Base-by-base conservation (phyloP, 108 stramenopile species). In the Pseudonitzschia pungens region DNA sequence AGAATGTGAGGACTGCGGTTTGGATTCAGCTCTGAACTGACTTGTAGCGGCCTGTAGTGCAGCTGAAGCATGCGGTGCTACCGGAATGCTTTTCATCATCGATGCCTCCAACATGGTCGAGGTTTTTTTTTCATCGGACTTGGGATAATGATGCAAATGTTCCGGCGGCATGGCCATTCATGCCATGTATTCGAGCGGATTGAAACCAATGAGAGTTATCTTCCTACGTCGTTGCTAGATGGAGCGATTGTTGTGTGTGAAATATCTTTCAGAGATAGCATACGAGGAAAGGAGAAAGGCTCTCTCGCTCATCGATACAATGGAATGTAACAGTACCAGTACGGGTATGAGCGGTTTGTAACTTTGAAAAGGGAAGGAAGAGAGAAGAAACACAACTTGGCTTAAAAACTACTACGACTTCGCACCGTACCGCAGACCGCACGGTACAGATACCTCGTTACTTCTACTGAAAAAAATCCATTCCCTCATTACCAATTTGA, bases 91-190 rank as follows among this genome's bases (percentile, higher is more conserved):
- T 22, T 26, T 55, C 22, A 55, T 24, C 54, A 55, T 55, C 26
- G 54, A 55, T 24, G 26, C 54, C 54, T 26, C 54, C n/a, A 55
- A 24, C 54, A 55, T 55, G 54, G 24, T 55, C n/a, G 24, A 26
- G 54, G 2, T 26, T 22, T 26, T 21, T 26, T 2, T 21, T 55
- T 55, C 54, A 22, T 24, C 54, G 54, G n/a, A 22, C 26, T 55
- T 55, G n/a, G 54, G 3, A 48, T 4, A 55, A 55, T 55, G 50
- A 55, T 55, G 54, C 26, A 55, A 24, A 55, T 55, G 54, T 55
- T 55, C 54, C 54, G 54, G 54, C 21, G 54, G 54, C 54, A 55
- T 55, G 54, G 54, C 54, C 54, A 24, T 55, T 55, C 54, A 55
- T 10, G 54, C 54, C 54, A 55, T 55, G 10, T 22, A 55, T 55